Base-by-base conservation (phyloP, 257 asterid genomes). In the Penstemon newberryi region DNA sequence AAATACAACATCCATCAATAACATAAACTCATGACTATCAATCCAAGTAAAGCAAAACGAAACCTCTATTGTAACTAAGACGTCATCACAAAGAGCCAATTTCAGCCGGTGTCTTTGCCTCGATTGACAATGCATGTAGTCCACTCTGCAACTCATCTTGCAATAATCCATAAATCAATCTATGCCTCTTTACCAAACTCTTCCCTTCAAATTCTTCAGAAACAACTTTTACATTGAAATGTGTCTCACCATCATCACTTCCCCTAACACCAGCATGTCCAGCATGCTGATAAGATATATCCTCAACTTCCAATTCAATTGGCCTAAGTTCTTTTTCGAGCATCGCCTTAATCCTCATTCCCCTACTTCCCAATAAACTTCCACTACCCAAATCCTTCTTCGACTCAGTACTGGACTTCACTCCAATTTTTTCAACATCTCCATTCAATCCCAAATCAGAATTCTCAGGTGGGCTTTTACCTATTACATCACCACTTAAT, bases 121-220 rank as follows among this genome's bases (percentile, higher is more conserved):
- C 87, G 46, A 90, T 90, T 0, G 96, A 86, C 80, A 90, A 73
- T 0, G 96, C 96, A 13, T 88, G 96, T 13, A 90, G 71, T 71
- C 95, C 90, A 71, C 47, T 85, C 80, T 86, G 87, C 82, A 86
- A 65, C 82, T 90, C 97, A 72, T 88, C 92, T 60, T 92, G 89
- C 93, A 92, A 69, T 76, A 90, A 78, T 66, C 73, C 76, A 71
- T 89, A 88, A 70, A 89, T 76, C 85, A 87, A 53, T 59, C 96
- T 80, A 73, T 92, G 97, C 86, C 98, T 87, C 82, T 92, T 89
- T 67, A 92, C 93, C 86, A 92, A 76, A 80, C 97, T 92, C 83
- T 92, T 92, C 65, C 91, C 95, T 77, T 83, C 95, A 70, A 92
- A 92, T 72, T 84, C 89, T 41, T 79, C 71, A 3, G 92, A 87